Evolutionary conservation across 257 asterid genomes (phyloP), one percentile per base, ranked within the genome.

Genomic region (Solanum boliviense): DNA sequence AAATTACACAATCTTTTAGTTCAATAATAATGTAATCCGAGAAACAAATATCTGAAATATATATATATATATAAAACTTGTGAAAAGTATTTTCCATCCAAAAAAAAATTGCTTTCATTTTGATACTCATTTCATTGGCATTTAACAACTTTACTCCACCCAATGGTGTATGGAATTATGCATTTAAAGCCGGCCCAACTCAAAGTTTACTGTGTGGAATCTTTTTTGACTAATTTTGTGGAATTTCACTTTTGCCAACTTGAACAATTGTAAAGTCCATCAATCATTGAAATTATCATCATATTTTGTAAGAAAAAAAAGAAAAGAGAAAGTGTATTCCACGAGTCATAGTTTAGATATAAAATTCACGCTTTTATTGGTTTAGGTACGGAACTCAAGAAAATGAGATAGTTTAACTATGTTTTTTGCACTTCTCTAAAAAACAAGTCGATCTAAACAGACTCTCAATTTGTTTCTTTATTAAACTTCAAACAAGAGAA

Each of bases 271-370:
- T 82, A 48, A 82, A 82, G 85, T 82, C 67, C 67, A 27, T 9
- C 70, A 46, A 16, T 29, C 44, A 79, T 29, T 81, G 68, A 46
- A 29, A 46, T 18, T 81, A 81, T 81, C 85, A 81, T 46, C 27
- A 81, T 44, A 3, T 15, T 81, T 29, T 29, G 5, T 46, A 46
- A 79, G 65, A n/a, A 39, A 13, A 13, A n/a, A 12, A 39, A 32
- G 5, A 3, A 76, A 0, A 48, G 21, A 48, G 3, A 52, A 2
- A 18, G 7, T 78, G 25, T 6, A 0, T 56, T 56, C 4, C 4
- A 6, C 2, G 2, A 20, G n/a, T 20, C 4, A 56, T 7, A 18
- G 4, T 56, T 56, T 56, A 56, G 0, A 6, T 56, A 7, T 56
- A 18, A 56, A 56, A 56, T 7, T 18, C 0, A 56, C 0, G 1